These are phyloP conservation scores for Pseudocercospora ulei DNA, from an alignment of 2,329 filamentous ascomycete species.

Conservation along the genomic window DNA sequence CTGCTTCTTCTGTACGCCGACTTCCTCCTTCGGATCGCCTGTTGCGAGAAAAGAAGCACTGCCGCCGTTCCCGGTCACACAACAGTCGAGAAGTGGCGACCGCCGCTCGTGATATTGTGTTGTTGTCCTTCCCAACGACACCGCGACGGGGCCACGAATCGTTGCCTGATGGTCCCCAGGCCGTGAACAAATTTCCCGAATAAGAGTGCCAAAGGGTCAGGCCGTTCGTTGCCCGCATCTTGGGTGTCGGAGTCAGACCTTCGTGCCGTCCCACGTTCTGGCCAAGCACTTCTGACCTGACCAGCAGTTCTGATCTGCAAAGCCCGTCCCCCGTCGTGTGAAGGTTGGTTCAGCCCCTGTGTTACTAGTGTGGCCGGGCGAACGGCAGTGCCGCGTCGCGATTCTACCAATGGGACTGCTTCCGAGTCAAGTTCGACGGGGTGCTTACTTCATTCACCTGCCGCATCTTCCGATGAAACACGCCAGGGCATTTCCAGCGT, in stretches of 20 bases:
- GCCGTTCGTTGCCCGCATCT: too few relatives aligned
- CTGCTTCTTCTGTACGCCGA: too few relatives aligned
- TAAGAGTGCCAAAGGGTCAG: slow-evolving; percentile 4
- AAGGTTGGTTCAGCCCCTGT: slow-evolving; percentile 1
- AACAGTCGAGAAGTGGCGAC: background rate
- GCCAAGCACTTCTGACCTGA: too few relatives aligned
- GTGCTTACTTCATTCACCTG: slow-evolving; percentile 5
- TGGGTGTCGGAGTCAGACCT: too few relatives aligned
- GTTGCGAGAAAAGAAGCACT: background rate
- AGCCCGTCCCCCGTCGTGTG: background rate
- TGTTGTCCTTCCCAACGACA: slow-evolving; percentile 6
- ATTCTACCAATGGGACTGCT: background rate
- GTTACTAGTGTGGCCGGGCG: too few relatives aligned
- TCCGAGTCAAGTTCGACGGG: slow-evolving; percentile 1
- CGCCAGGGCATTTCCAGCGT: background rate
- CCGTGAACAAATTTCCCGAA: slow-evolving; percentile 1
- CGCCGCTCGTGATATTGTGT: slow-evolving; percentile 6
- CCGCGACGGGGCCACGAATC: background rate
- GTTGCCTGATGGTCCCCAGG: background rate
- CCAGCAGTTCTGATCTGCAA: background rate
- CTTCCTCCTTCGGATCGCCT: background rate
- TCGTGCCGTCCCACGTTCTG: too few relatives aligned
- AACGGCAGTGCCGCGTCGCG: too few relatives aligned
- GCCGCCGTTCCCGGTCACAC: background rate
- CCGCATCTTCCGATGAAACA: slow-evolving; percentile 5